Base-by-base conservation (phyloP, 169 alveolate genomes). In the Babesia bovis region DNA sequence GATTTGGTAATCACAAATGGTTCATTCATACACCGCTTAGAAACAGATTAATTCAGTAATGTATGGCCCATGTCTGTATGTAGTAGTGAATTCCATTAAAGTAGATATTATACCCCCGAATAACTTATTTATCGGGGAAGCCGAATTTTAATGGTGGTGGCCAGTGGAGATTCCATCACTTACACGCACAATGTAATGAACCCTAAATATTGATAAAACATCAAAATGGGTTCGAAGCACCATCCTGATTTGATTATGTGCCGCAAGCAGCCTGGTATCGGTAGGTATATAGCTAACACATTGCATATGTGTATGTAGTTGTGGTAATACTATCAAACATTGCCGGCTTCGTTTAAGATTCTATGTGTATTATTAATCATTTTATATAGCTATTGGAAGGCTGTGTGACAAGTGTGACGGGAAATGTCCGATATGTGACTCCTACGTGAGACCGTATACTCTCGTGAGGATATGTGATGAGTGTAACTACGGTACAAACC, bases 331-430 rank as follows among this genome's bases (percentile, higher is more conserved):
- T n/a, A n/a, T n/a, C n/a, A n/a, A n/a, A n/a, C n/a, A n/a, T n/a
- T n/a, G n/a, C n/a, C n/a, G n/a, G n/a, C n/a, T n/a, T n/a, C n/a
- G n/a, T n/a, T n/a, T n/a, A n/a, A n/a, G n/a, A n/a, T n/a, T n/a
- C n/a, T n/a, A n/a, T n/a, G n/a, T n/a, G n/a, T n/a, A n/a, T n/a
- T n/a, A n/a, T n/a, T n/a, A n/a, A n/a, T n/a, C n/a, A n/a, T n/a
- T n/a, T n/a, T n/a, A 21, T 1, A 0, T 81, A 92, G 97, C 98
- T 36, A 94, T 97, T 42, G 99, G 99, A 10, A 93, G 99, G 68
- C 90, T 98, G 53, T 98, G 99, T 68, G 99, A 95, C 81, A 96
- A 96, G 71, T 94, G 98, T 73, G 99, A 98, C 81, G 99, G 99
- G 28, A 96, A 96, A 79, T 98, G 99, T 76, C 99, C 98, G 19